Base-by-base conservation (phyloP, 2,329 filamentous ascomycete species). In the Aspergillus puulaauensis region DNA sequence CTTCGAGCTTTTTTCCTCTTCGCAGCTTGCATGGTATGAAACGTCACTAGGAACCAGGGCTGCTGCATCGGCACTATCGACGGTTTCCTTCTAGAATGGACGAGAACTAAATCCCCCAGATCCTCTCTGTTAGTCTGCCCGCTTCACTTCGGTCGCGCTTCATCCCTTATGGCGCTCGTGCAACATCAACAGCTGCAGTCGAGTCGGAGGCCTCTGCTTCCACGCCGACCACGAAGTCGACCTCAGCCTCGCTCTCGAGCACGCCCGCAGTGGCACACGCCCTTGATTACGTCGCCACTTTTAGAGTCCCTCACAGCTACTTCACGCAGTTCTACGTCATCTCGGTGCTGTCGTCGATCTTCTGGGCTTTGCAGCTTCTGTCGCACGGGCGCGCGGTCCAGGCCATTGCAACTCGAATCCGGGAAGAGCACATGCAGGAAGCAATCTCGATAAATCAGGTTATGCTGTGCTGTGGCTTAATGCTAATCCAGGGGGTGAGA, bases 261-360 rank as follows among this genome's bases (percentile, higher is more conserved):
- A 46, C 12, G 17, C 62, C 64, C 3, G 43, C 54, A 4, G 27
- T 62, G 11, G 57, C 64, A 37, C 61, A 54, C 35, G 46, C 79
- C 46, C 76, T 86, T 58, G 83, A 86, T 65, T 70, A 70, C 57
- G 67, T 83, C 19, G 81, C 83, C 35, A 76, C 73, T 39, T 72
- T 83, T 64, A 84, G 85, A 70, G 88, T 97, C 37, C 92, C 93
- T 21, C 95, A 98, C 76, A 83, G 83, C 61, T 98, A 90, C 87
- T 98, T 98, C 74, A 83, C 82, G 44, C 90, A 95, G 66, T 98
- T 96, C 77, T 98, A 99, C 73, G 70, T 90, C 53, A 72, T 86
- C 37, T 93, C 90, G 3, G 76, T 92, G 4, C 70, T 78, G 2
- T 86, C 85, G 58, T 93, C 90, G 0, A 67, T 85, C 4, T 89